These are phyloP conservation scores for Cordia subcordata DNA, from an alignment of 257 asterid species.

Conservation along the genomic window DNA sequence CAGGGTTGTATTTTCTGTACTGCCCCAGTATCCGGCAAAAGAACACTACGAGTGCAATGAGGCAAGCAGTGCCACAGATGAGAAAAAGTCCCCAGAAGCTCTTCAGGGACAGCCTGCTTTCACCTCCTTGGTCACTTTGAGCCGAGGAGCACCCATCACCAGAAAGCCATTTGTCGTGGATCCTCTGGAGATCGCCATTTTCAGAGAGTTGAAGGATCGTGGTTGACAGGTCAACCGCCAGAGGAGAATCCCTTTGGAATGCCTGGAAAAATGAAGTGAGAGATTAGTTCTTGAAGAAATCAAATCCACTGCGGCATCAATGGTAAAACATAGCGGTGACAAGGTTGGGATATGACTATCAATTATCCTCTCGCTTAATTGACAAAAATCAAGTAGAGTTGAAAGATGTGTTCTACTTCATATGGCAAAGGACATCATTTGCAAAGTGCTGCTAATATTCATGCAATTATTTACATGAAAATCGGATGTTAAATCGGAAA, in stretches of 20 bases:
- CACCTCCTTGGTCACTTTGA: constrained; percentile 41
- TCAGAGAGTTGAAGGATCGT: constrained; percentile 85
- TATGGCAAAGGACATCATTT: too few relatives aligned
- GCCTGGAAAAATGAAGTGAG: constrained; percentile 38
- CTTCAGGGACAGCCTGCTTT: constrained; percentile 57
- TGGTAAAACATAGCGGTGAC: neutral
- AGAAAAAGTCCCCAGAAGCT: constrained; percentile 96
- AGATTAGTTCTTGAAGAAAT: too few relatives aligned
- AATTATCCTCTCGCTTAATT: neutral
- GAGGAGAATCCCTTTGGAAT: constrained; percentile 75
- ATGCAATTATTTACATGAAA: too few relatives aligned
- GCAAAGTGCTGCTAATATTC: too few relatives aligned
- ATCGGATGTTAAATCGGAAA: too few relatives aligned
- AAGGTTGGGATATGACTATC: neutral
- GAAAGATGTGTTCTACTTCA: neutral
- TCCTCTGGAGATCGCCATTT: constrained; percentile 79
- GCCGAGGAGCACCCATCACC: constrained; percentile 43
- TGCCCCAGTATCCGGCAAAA: constrained; percentile 57
- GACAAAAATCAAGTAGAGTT: neutral
- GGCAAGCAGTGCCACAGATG: constrained; percentile 63
- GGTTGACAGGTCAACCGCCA: constrained; percentile 67
- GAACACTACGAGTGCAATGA: constrained; percentile 41
- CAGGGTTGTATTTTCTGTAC: constrained; percentile 42
- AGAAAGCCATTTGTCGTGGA: constrained; percentile 74
- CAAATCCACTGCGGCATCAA: neutral